Base-by-base conservation (phyloP, 306 rosid genomes). In the Prunus salicina region DNA sequence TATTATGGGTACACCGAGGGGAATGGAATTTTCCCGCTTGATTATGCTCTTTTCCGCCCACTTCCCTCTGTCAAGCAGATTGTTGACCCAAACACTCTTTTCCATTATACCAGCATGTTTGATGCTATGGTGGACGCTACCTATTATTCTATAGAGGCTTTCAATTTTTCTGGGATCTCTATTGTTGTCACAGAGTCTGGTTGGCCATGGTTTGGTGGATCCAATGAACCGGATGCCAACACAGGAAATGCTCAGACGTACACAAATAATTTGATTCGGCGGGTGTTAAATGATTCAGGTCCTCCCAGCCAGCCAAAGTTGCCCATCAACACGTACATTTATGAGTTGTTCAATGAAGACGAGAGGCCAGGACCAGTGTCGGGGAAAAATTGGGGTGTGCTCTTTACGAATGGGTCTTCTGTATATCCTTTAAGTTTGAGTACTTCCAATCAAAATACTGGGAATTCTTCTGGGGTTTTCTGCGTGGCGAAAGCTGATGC, bases 41-140 rank as follows among this genome's bases (percentile, higher is more conserved):
- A 94, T 73, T 94, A 94, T 83, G 98, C 97, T 69, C 90, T 94
- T 73, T 89, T 94, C 74, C 84, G 64, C 50, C 72, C 93, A 27
- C 96, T 94, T 79, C 91, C 98, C 51, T 77, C 97, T 0, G 91
- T 93, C 83, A 87, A 94, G 88, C 96, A 91, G 85, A 94, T 94
- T 71, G 98, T 94, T 78, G 98, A 94, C 72, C 97, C 97, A 5
- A 91, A 94, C 86, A 91, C 93, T 64, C 84, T 94, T 58, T 93
- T 88, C 72, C 94, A 85, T 46, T 93, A 91, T 78, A 87, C 70
- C 60, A 91, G 97, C 76, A 93, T 93, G 97, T 91, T 91, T 84
- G 98, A 93, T 82, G 94, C 98, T 22, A 90, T 90, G 97, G 97
- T 91, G 69, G 98, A 94, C 72, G 97, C 98, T 55, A 75, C 94